Conservation (phyloP, 2,329 filamentous ascomycete genomes). For the Diaporthe vexans region DNA sequence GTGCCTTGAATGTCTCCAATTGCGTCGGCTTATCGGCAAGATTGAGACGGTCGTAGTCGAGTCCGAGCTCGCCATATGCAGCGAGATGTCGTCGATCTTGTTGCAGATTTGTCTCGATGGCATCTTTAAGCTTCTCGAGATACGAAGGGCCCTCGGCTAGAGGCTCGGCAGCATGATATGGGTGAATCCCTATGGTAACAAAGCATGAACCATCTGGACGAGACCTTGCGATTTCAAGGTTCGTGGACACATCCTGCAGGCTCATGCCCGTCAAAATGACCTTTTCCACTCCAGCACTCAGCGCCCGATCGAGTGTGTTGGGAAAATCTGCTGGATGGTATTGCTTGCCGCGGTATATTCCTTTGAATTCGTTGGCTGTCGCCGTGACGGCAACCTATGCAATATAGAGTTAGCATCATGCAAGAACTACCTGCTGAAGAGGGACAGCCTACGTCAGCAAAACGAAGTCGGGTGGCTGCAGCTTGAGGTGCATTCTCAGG, state of each 20-base stretch:
- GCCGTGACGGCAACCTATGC: background rate
- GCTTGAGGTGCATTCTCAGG: background rate
- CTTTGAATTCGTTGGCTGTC: background rate
- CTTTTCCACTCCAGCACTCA: background rate
- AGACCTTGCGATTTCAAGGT: background rate
- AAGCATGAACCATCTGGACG: background rate
- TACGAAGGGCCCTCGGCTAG: slow-evolving; percentile 1
- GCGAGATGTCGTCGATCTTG: background rate
- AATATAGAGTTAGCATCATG: background rate
- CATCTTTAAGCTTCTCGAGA: background rate
- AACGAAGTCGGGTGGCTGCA: background rate
- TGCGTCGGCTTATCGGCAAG: background rate
- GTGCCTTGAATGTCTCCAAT: background rate
- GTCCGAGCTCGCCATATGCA: background rate
- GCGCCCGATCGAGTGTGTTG: background rate
- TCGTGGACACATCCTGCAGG: background rate
- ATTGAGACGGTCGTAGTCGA: background rate
- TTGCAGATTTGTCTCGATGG: background rate
- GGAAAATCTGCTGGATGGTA: background rate
- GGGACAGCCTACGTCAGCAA: slow-evolving; percentile 1
- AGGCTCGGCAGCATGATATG: background rate
- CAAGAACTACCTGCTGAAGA: background rate
- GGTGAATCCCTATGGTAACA: background rate
- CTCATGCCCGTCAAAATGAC: background rate
- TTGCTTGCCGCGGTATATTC: background rate